phyloP scores from a whole-genome alignment of 176 grass and related monocot genomes.

The Phragmites australis region DNA sequence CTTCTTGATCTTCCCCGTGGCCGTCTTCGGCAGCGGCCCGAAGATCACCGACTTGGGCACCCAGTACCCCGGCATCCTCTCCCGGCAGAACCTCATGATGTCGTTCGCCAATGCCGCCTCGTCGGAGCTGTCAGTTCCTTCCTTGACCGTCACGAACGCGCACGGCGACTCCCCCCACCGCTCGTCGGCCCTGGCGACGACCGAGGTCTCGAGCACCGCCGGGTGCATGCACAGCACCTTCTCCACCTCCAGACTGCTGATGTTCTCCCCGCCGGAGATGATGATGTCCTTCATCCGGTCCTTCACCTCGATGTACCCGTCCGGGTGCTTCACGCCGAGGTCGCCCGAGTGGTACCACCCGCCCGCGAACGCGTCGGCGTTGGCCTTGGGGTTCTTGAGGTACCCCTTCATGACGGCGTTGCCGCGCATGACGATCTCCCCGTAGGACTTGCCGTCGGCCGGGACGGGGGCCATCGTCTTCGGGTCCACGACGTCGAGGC shows the following conservation, averaged over 20 bases:
- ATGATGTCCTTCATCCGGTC: slow-evolving; percentile 96
- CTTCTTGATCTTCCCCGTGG: slow-evolving; percentile 88
- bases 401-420: slow-evolving; percentile 96
- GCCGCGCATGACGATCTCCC: slow-evolving; percentile 83
- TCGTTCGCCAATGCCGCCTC: slow-evolving; percentile 51
- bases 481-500: slow-evolving; percentile 68
- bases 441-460: slow-evolving; percentile 69
- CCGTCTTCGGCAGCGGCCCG: slow-evolving; percentile 81
- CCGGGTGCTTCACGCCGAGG: slow-evolving; percentile 86
- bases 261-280: slow-evolving; percentile 97
- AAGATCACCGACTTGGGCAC: slow-evolving; percentile 87
- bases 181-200: slow-evolving; percentile 80
- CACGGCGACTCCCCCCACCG: slow-evolving; percentile 93
- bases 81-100: slow-evolving; percentile 76
- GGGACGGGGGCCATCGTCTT: slow-evolving; percentile 80
- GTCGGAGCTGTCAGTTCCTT: slow-evolving; percentile 46
- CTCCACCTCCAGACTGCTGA: slow-evolving; percentile 96
- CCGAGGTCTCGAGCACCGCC: slow-evolving; percentile 68
- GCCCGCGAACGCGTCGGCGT: slow-evolving; percentile 63
- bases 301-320: slow-evolving; percentile 87
- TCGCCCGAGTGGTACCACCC: slow-evolving; percentile 96
- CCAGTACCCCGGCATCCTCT: slow-evolving; percentile 81
- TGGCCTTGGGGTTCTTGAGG: slow-evolving; percentile 85
- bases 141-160: slow-evolving; percentile 74
- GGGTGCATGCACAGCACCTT: slow-evolving; percentile 68